Conservation (phyloP, 2,329 filamentous ascomycete species). For the Drechmeria coniospora region DNA sequence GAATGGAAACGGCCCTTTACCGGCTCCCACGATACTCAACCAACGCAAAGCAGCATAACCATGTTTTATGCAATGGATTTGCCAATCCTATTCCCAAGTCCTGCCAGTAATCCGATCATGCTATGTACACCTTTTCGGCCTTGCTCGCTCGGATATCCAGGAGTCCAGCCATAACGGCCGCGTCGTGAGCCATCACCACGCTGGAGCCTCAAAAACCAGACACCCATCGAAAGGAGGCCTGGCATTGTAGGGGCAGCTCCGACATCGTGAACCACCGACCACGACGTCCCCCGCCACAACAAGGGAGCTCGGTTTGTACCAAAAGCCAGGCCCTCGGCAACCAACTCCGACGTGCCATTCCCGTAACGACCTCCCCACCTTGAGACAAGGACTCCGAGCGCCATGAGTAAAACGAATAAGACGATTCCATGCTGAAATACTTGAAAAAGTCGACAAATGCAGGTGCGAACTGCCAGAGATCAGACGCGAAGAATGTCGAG, state of each 20-base stretch:
- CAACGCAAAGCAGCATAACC: no score
- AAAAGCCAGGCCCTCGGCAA: no score
- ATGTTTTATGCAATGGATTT: conserved; percentile 13
- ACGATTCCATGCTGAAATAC: conserved; percentile 19
- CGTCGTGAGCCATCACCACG: neutral
- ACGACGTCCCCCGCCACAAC: no score
- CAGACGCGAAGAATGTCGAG: conserved; percentile 12
- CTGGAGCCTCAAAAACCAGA: neutral
- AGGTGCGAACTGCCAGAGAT: conserved; percentile 10
- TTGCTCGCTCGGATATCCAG: conserved; percentile 9
- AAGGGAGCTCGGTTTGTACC: no score
- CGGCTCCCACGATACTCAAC: no score
- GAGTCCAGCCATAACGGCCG: neutral
- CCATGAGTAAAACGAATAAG: conserved; percentile 22
- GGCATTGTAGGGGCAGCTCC: no score
- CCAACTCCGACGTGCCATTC: conserved; percentile 22
- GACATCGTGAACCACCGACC: no score
- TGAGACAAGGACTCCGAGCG: conserved; percentile 25
- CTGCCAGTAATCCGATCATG: conserved; percentile 19
- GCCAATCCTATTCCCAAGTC: conserved; percentile 14
- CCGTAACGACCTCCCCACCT: conserved; percentile 17
- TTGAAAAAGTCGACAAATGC: conserved; percentile 17
- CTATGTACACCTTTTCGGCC: conserved; percentile 25
- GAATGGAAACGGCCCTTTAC: no score
- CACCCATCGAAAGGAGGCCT: no score